Evolutionary conservation across 129 eudicot species (phyloP).

Genomic region (Scalesia atractyloides): DNA sequence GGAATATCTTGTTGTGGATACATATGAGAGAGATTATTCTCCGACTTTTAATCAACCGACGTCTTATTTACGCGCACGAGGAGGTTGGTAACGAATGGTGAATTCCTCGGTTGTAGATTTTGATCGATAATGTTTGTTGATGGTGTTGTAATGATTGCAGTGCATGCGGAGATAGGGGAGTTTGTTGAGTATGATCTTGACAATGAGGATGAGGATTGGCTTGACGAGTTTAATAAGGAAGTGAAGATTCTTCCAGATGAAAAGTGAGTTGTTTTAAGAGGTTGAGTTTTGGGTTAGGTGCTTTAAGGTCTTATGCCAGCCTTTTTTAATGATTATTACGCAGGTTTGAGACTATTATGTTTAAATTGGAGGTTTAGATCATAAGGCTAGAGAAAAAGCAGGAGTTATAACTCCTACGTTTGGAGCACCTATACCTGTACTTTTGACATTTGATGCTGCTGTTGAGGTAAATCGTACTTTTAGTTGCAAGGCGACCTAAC

Average conservation of each 20-base stretch:
- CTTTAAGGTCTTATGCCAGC: neutral
- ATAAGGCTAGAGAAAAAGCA: conserved; percentile 95
- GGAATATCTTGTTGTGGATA: conserved; percentile 75
- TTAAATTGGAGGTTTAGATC: conserved; percentile 90
- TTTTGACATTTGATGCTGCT: conserved; percentile 89
- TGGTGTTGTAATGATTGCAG: conserved; percentile 37
- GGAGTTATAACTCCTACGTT: conserved; percentile 85
- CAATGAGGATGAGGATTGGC: conserved; percentile 99
- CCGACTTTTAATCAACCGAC: conserved; percentile 81
- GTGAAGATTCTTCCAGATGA: conserved; percentile 62
- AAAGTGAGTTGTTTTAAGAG: conserved; percentile 44
- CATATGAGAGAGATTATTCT: conserved; percentile 93
- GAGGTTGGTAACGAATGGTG: conserved; percentile 56
- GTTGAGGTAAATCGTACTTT: conserved; percentile 61
- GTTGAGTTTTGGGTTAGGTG: neutral
- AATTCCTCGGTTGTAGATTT: neutral
- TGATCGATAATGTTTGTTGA: conserved; percentile 3
- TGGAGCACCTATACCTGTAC: conserved; percentile 87
- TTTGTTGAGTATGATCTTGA: conserved; percentile 96
- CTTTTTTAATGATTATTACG: conserved; percentile 27
- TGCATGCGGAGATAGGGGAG: conserved; percentile 90
- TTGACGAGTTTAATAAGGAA: conserved; percentile 67
- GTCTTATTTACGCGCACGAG: conserved; percentile 89
- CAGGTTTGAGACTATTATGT: conserved; percentile 75
- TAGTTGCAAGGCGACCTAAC: neutral